These are phyloP conservation scores for Termitomyces sp. DNA, from an alignment of 768 basidiomycete genomes.

Conservation along the genomic window DNA sequence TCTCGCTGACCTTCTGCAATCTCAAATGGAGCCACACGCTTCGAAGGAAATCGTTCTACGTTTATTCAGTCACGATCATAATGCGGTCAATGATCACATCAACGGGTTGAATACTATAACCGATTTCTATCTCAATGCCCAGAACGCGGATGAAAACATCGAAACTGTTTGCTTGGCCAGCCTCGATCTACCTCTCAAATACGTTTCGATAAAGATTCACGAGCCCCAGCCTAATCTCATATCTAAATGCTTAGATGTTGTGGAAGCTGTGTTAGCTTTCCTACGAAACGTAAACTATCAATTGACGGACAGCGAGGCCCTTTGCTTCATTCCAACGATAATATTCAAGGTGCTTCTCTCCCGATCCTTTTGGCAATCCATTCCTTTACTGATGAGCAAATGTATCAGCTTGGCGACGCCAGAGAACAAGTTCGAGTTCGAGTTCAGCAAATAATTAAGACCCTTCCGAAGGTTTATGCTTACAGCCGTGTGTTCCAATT, in stretches of 20 bases:
- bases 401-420: constrained; percentile 83
- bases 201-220: constrained; percentile 83
- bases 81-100: constrained; percentile 88
- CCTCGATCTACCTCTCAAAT: constrained; percentile 89
- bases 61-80: constrained; percentile 94
- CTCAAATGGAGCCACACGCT: constrained; percentile 85
- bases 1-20: constrained; percentile 76
- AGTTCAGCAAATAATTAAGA: constrained; percentile 80
- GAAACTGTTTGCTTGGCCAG: constrained; percentile 74
- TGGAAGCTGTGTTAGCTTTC: constrained; percentile 74
- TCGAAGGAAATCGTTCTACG: constrained; percentile 70
- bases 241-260: constrained; percentile 82
- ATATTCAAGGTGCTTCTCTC: constrained; percentile 68
- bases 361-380: not conserved
- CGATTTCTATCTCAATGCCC: constrained; percentile 65
- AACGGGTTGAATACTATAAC: constrained; percentile 67
- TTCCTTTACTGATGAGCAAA: constrained; percentile 1
- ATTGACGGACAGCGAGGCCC: constrained; percentile 79
- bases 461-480: constrained; percentile 84
- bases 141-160: constrained; percentile 50
- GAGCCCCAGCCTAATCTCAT: constrained; percentile 88
- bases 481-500: constrained; percentile 89
- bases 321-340: constrained; percentile 84
- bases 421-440: constrained; percentile 76
- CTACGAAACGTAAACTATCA: constrained; percentile 69